Conservation (phyloP, 352 stramenopile species). For the Phytophthora palmivora region DNA sequence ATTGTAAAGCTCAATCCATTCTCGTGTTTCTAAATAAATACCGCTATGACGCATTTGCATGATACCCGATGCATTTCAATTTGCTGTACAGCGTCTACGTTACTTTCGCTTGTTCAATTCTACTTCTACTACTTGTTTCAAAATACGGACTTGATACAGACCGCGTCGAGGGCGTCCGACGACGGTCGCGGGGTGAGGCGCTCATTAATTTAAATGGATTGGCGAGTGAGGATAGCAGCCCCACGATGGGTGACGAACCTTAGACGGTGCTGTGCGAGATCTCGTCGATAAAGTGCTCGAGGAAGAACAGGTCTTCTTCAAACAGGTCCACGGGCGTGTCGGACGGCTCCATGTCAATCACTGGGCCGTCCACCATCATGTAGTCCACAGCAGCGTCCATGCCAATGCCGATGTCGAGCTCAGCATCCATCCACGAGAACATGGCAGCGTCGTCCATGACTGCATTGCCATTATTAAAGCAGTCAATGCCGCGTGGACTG, state of each 20-base stretch:
- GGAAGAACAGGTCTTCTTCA: slow-evolving; percentile 81
- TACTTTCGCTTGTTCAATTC: slow-evolving; percentile 30
- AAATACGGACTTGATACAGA: slow-evolving; percentile 41
- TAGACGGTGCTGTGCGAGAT: slow-evolving; percentile 62
- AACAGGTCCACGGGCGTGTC: slow-evolving; percentile 79
- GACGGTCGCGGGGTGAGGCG: background rate
- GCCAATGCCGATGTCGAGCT: slow-evolving; percentile 72
- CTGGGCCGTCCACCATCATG: slow-evolving; percentile 75
- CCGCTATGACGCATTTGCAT: slow-evolving; percentile 21
- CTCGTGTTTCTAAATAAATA: slow-evolving; percentile 35
- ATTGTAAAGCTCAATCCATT: slow-evolving; percentile 5
- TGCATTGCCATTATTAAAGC: slow-evolving; percentile 40
- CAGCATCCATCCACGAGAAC: slow-evolving; percentile 80
- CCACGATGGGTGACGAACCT: slow-evolving; percentile 4
- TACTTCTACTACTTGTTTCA: slow-evolving; percentile 46
- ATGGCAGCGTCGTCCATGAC: slow-evolving; percentile 36
- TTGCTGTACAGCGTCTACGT: slow-evolving; percentile 40
- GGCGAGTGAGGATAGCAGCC: slow-evolving; percentile 5
- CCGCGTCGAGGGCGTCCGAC: slow-evolving; percentile 11
- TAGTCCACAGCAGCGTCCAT: slow-evolving; percentile 77
- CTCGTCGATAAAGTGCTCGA: slow-evolving; percentile 84
- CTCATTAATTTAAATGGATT: slow-evolving; percentile 39
- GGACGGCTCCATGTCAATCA: slow-evolving; percentile 80
- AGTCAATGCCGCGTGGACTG: slow-evolving; percentile 66
- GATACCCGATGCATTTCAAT: slow-evolving; percentile 33